Conservation (phyloP, 768 basidiomycete species). For the Heimioporus sp. region DNA sequence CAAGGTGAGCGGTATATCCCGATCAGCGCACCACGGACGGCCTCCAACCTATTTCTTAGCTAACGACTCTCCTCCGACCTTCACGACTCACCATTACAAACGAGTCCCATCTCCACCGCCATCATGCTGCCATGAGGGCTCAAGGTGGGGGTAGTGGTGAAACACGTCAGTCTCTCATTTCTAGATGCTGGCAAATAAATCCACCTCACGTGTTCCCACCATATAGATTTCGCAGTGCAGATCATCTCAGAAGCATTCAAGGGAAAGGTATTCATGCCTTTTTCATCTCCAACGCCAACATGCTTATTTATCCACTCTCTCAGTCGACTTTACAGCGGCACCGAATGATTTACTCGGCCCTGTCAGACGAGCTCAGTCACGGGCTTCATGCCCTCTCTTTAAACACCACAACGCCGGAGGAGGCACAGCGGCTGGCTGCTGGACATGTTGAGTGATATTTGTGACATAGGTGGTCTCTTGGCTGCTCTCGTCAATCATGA, state of each 20-base stretch:
- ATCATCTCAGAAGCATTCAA: conserved; percentile 71
- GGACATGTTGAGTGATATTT: conserved; percentile 21
- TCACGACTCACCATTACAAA: conserved; percentile 66
- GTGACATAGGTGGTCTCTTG: conserved; percentile 17
- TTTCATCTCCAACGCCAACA: not conserved
- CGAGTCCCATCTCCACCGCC: conserved; percentile 83
- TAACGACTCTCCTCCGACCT: conserved; percentile 61
- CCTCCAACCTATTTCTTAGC: conserved; percentile 40
- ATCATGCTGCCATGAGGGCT: conserved; percentile 79
- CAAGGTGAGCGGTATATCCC: conserved; percentile 42
- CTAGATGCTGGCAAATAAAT: conserved; percentile 11
- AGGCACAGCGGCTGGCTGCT: conserved; percentile 28
- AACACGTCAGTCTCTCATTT: conserved; percentile 62
- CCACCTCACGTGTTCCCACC: conserved; percentile 24
- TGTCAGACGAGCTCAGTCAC: conserved; percentile 66
- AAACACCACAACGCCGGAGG: conserved; percentile 68
- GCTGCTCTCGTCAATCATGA: conserved; percentile 29
- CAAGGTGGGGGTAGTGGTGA: conserved; percentile 67
- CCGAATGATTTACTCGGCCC: conserved; percentile 69
- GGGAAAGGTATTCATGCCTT: conserved; percentile 56
- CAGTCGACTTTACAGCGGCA: conserved; percentile 80
- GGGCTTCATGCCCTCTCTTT: conserved; percentile 79
- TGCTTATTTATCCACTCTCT: conserved; percentile 12
- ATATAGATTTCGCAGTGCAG: conserved; percentile 71
- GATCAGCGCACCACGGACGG: conserved; percentile 22